Base-by-base conservation (phyloP, 257 asterid species). In the Nicotiana attenuata region DNA sequence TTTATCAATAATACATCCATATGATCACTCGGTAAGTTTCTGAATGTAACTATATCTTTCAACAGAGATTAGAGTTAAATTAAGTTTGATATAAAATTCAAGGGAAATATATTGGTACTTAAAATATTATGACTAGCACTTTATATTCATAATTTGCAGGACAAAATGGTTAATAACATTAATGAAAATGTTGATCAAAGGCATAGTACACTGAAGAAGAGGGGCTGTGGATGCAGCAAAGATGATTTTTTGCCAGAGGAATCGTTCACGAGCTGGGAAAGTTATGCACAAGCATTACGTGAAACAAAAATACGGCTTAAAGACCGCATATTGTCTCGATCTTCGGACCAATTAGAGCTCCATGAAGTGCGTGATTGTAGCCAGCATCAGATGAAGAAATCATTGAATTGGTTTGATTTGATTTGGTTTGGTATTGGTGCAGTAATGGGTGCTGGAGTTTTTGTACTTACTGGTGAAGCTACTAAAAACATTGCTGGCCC, bases 361-460 rank as follows among this genome's bases (percentile, higher is more conserved):
- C 80, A 86, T 26, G 85, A 82, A 17, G 10, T 82, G 52, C 17
- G 86, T 15, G 68, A 65, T 47, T 77, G 84, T 41, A 87, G 89
- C 59, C 83, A 87, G 41, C 79, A 87, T 38, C 86, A 84, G 53
- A 87, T 84, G 89, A 87, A 84, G 66, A 61, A 63, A 26, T 73
- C 81, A 47, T 57, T 87, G 15, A 87, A 17, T 63, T 84, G 89
- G 89, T 87, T 84, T 81, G 89, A 87, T 82, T 83, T 87, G 41
- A 68, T 87, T 55, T 87, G 88, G 89, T 85, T 87, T 63, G 89
- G 88, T 26, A 65, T 87, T 20, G 89, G 89, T 17, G 77, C 89
- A n/a, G 86, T 87, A 38, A 87, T 87, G 82, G 86, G 89, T 65
- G 89, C 88, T 31, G 88, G 88, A 16, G 80, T 87, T 31, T 87